phyloP scores from a whole-genome alignment of 2,329 filamentous ascomycete genomes.

The Venturia pyrina region DNA sequence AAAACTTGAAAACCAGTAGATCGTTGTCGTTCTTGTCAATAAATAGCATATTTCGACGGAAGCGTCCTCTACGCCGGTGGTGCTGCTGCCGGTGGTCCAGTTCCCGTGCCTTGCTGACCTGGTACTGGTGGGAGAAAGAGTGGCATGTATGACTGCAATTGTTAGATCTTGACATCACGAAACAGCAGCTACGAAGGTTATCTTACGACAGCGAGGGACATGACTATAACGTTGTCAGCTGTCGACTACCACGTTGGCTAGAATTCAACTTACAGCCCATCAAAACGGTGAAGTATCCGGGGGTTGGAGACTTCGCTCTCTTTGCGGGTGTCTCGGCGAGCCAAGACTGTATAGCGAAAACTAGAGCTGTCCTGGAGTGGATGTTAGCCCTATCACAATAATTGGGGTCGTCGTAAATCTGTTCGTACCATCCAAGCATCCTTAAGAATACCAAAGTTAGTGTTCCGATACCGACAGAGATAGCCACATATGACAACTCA shows the following conservation, averaged over 20 bases:
- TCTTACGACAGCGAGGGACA: conserved; percentile 38
- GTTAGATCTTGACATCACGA: conserved; percentile 12
- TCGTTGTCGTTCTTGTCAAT: neutral
- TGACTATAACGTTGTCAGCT: conserved; percentile 20
- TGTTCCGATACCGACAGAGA: neutral
- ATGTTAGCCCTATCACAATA: conserved; percentile 14
- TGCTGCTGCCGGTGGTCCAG: conserved; percentile 39
- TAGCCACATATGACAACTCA: conserved; percentile 30
- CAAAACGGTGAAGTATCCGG: conserved; percentile 62
- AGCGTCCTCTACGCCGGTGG: conserved; percentile 26
- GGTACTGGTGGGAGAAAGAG: conserved; percentile 51
- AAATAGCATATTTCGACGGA: neutral
- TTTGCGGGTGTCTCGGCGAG: conserved; percentile 62
- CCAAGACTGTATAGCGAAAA: conserved; percentile 68
- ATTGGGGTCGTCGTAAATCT: neutral
- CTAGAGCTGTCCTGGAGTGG: conserved; percentile 54
- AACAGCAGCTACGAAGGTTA: neutral
- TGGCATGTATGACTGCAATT: conserved; percentile 48
- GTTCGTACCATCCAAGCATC: conserved; percentile 51
- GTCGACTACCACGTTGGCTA: neutral
- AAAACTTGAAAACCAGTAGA: too few relatives aligned
- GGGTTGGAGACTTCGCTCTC: conserved; percentile 55
- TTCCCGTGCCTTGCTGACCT: conserved; percentile 28
- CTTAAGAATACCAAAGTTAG: conserved; percentile 28
- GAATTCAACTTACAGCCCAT: conserved; percentile 57